Base-by-base conservation (phyloP, 73 alveolate genomes). In the Chromera velia region DNA sequence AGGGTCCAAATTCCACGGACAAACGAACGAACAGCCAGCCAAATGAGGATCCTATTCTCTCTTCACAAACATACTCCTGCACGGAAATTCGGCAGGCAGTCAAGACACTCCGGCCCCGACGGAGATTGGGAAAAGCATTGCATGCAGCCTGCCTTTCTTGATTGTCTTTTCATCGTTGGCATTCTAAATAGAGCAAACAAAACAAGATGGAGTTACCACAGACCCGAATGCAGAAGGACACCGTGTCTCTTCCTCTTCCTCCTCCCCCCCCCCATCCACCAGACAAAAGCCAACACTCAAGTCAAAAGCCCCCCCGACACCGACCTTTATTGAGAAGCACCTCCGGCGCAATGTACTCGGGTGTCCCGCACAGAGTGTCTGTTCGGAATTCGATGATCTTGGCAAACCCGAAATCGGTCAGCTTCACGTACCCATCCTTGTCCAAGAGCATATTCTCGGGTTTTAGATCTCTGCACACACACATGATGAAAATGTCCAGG, bases 261-360 rank as follows among this genome's bases (percentile, higher is more conserved):
- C 19, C 64, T 10, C 19, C 64, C 64, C 19, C 64, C 19, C 64
- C 19, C 64, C 64, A 46, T 10, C 64, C 64, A 46, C 26, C 64
- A 10, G 9, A 9, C 26, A 46, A 9, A 46, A 10, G 64, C 19
- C 19, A 9, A 46, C 19, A 19, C 64, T 19, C 64, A 10, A 10
- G 9, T 46, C 64, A 9, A 46, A 9, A 9, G 26, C 64, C 19
- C 55, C 27, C 48, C 33, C 1, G 46, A 10, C 74, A 28, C 48
- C 45, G 26, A 32, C 80, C 85, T 79, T 78, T 78, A 79, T 78
- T 78, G 74, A 78, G 85, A 64, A 78, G 48, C 74, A 40, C 55
- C 13, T 33, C 66, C 6, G 99, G 99, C 19, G 98, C 98, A 31
- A 94, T 76, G 83, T 94, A 94, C 78, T 96, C 98, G 1, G 98